Evolutionary conservation across 106 monocot species (phyloP), one percentile per base, ranked within the genome.

Genomic region (Acanthochlamys bracteata): DNA sequence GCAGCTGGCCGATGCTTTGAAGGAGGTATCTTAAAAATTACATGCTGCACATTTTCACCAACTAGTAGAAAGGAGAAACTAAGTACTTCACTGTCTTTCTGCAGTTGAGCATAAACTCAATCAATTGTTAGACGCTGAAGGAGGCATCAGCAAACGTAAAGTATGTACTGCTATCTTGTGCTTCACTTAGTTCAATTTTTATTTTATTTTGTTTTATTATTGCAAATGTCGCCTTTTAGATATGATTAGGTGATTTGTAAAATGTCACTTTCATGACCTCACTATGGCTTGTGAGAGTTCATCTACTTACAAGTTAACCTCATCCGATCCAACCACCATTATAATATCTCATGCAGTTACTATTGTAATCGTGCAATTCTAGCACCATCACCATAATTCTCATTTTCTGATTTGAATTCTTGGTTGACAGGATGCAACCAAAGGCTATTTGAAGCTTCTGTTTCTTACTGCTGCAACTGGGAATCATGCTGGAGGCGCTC

Each of bases 381-480:
- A 33, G 33, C 1, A 6, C 33, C 33, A 33, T 1, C 33, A 33
- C 33, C 6, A 6, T 33, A 33, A 6, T 49, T 49, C 43, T 46
- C 27, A 16, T 20, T 33, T 52, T 61, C 39, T n/a, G 40, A 19
- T 62, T 53, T 60, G 25, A 46, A 49, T 6, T 77, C n/a, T 40
- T 71, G 20, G 69, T 63, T 40, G 49, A 74, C 74, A 91, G 96
- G 90, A 91, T 79, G 77, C 96, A 24, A 80, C 88, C 41, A 98
- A 79, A 74, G 91, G 88, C 57, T 98, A 91, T 69, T 77, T 98
- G 76, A 91, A 92, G 83, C 96, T 98, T 78, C 75, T 98, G 64
- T 74, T 88, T 71, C 73, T 98, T 25, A 92, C 96, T 61, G 91
- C 88, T 61, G 82, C 88, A 57, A 82, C 67, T 68, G 86, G 88